Evolutionary conservation across 1,284 basidiomycete genomes (phyloP).

Genomic region (Phellinidium pouzarii): DNA sequence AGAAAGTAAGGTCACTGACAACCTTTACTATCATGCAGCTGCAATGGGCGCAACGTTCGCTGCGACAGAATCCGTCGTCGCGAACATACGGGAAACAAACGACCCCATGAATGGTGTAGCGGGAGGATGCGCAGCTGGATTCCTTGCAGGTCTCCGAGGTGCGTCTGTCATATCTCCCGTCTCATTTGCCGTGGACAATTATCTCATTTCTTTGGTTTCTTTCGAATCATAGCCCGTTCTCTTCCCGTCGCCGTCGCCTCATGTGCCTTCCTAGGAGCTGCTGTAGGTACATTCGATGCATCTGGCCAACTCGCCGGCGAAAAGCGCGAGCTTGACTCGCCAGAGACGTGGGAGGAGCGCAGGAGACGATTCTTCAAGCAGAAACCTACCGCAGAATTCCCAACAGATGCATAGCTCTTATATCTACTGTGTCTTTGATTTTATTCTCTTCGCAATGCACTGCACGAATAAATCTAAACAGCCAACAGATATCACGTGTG

Average conservation of each 20-base stretch:
- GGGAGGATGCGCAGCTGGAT: slow-evolving; percentile 90
- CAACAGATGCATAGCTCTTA: slow-evolving; percentile 10
- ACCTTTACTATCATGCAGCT: slow-evolving; percentile 39
- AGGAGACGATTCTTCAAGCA: slow-evolving; percentile 71
- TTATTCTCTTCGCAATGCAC: neutral
- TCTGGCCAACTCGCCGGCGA: slow-evolving; percentile 59
- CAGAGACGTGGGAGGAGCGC: slow-evolving; percentile 49
- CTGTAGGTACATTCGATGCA: slow-evolving; percentile 81
- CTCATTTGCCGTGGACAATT: slow-evolving; percentile 8
- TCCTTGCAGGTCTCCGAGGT: slow-evolving; percentile 84
- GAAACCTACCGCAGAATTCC: slow-evolving; percentile 17
- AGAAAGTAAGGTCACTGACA: neutral
- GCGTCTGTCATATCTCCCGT: slow-evolving; percentile 25
- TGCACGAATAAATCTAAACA: neutral
- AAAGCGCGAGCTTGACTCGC: slow-evolving; percentile 25
- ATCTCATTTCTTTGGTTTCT: slow-evolving; percentile 12
- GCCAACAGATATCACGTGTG: neutral
- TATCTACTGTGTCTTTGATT: neutral
- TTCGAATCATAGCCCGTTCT: slow-evolving; percentile 63
- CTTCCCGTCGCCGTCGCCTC: slow-evolving; percentile 78
- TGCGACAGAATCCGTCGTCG: slow-evolving; percentile 72
- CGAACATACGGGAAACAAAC: slow-evolving; percentile 77
- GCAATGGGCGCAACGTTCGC: slow-evolving; percentile 90
- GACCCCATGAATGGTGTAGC: slow-evolving; percentile 82
- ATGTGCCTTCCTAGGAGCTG: slow-evolving; percentile 74